Base-by-base conservation (phyloP, 73 alveolate genomes). In the Symbiodinium pilosum region DNA sequence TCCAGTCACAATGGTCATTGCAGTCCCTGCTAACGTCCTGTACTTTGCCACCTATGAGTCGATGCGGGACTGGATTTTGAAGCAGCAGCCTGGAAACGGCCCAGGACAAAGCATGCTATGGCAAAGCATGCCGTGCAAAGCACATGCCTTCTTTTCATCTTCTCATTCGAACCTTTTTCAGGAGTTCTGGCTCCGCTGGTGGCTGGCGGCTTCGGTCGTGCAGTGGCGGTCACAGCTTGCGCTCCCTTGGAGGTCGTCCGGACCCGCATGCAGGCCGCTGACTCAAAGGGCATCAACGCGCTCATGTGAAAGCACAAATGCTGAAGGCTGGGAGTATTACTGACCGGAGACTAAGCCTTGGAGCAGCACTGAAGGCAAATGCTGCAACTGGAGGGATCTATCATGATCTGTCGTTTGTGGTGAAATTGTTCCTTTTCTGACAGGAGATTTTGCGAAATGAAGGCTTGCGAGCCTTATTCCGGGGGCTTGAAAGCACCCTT, bases 401-500 rank as follows among this genome's bases (percentile, higher is more conserved):
- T n/a, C n/a, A n/a, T n/a, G n/a, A n/a, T n/a, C n/a, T n/a, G n/a
- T n/a, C n/a, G n/a, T n/a, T n/a, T n/a, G 59, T 47, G 59, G 77
- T 36, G n/a, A 5, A 56, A 24, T 26, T 24, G 41, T 24, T 18
- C 38, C 32, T 21, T 47, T 47, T 16, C 4, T 54, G 71, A 11
- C 56, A 83, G 94, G 95, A 88, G 11, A 88, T 88, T 44, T 47
- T 88, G 86, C 32, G 77, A n/a, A 39, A 88, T 38, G 95, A 88
- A 47, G 95, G 95, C 38, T 69, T 71, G 36, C 24, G 95, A 59
- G 95, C 95, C 86, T 24, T 88, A 47, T 88, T 88, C 34, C 95
- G 95, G 32, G 95, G 95, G 30, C 95, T 88, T n/a, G 95, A 88
- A 32, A 88, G 95, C 86, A 88, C 95, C 86, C 86, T 88, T 34